Evolutionary conservation across 2,329 filamentous ascomycete genomes (phyloP).

Genomic region (Pseudopyrenochaeta lycopersici): DNA sequence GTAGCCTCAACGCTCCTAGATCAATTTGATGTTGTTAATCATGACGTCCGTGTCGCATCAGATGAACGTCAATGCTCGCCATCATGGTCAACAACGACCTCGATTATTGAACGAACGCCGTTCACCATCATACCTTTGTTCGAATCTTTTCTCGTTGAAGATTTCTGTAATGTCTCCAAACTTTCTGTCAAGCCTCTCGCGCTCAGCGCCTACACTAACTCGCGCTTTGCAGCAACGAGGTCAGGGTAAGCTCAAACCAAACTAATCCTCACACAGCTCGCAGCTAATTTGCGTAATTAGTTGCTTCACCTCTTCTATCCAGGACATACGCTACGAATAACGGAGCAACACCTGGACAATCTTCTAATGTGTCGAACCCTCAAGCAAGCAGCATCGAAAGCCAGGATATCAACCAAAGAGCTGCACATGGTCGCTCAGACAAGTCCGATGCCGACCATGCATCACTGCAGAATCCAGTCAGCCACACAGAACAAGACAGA

Average conservation of each 20-base stretch:
- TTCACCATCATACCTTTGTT: no score
- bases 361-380: conserved; percentile 20
- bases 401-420: conserved; percentile 19
- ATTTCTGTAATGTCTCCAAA: conserved; percentile 4
- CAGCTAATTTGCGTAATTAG: background rate
- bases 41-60: no score
- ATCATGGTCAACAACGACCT: no score
- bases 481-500: conserved; percentile 13
- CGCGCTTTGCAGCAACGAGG: conserved; percentile 7
- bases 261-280: background rate
- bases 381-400: conserved; percentile 18
- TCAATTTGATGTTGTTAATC: no score
- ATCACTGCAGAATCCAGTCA: conserved; percentile 19
- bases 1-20: no score
- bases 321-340: conserved; percentile 9
- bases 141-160: background rate
- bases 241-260: conserved; percentile 1
- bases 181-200: conserved; percentile 9
- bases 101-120: no score
- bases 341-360: conserved; percentile 13
- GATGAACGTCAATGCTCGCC: no score
- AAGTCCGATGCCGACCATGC: conserved; percentile 13
- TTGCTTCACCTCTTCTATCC: conserved; percentile 1
- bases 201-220: conserved; percentile 1
- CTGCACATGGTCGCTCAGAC: conserved; percentile 9